phyloP scores from a whole-genome alignment of 1,284 basidiomycete genomes.

The Singerocomus inundabilis region DNA sequence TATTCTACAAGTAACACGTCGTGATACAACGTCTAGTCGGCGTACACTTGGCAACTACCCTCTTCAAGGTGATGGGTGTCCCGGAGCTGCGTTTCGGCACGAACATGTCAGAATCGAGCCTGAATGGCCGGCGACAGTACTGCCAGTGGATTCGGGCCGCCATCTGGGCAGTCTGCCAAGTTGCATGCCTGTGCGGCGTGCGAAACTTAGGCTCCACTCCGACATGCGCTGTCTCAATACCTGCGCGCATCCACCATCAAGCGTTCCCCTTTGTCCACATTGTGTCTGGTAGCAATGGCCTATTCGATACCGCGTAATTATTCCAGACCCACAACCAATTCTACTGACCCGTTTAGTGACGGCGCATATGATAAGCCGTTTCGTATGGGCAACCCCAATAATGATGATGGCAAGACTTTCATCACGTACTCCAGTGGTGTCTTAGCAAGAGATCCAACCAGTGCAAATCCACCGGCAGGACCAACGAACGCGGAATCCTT shows the following conservation, averaged over 20 bases:
- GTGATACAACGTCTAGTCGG: too few species aligned
- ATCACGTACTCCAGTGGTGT: slow-evolving; percentile 23
- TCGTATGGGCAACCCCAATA: slow-evolving; percentile 6
- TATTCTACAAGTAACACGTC: too few species aligned
- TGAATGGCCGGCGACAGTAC: too few species aligned
- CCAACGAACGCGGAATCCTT: slow-evolving; percentile 27
- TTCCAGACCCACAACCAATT: slow-evolving; percentile 7
- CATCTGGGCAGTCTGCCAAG: too few species aligned
- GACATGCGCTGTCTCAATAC: too few species aligned
- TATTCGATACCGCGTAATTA: slow-evolving; percentile 9
- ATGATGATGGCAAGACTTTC: slow-evolving; percentile 25
- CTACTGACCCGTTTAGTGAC: slow-evolving; percentile 31
- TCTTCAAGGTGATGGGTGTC: too few species aligned
- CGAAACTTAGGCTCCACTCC: slow-evolving; percentile 13
- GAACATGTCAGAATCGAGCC: too few species aligned
- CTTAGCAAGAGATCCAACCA: slow-evolving; percentile 8
- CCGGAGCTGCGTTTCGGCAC: too few species aligned
- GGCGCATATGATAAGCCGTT: slow-evolving; percentile 24
- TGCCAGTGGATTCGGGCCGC: too few species aligned
- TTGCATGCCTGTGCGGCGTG: too few species aligned
- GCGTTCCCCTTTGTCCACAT: slow-evolving; percentile 9
- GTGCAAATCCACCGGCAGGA: slow-evolving; percentile 1
- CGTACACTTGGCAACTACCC: too few species aligned
- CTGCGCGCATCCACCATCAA: too few species aligned
- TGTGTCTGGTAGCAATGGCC: slow-evolving; percentile 29